These are phyloP conservation scores for Hapsidospora chrysogenum DNA, from an alignment of 495 filamentous ascomycete genomes.

Conservation along the genomic window DNA sequence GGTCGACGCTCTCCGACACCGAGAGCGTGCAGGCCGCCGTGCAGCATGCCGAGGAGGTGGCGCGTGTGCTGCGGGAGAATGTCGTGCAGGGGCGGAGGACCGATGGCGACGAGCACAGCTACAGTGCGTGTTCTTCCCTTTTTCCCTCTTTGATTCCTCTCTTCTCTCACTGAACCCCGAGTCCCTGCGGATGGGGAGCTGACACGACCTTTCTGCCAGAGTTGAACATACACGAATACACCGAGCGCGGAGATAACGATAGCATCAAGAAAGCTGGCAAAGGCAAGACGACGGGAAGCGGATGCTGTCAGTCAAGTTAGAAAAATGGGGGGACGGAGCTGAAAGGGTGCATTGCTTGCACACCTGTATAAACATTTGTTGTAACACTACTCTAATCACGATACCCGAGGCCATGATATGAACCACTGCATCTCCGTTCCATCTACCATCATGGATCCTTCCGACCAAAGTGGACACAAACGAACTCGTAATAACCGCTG, in stretches of 20 bases:
- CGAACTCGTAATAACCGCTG: too few species aligned
- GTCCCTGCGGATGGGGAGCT: too few species aligned
- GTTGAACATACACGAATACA: slow-evolving; percentile 75
- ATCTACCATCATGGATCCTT: too few species aligned
- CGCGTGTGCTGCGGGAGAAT: slow-evolving; percentile 64
- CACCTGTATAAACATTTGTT: slow-evolving; percentile 4
- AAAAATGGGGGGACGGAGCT: not conserved
- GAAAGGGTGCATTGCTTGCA: not conserved
- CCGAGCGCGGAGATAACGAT: slow-evolving; percentile 84
- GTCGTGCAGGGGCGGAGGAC: slow-evolving; percentile 63
- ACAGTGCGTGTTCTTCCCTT: slow-evolving; percentile 34
- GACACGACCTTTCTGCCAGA: slow-evolving; percentile 27
- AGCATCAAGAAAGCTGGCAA: slow-evolving; percentile 38
- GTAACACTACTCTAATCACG: slow-evolving; percentile 6
- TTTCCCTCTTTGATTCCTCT: too few species aligned
- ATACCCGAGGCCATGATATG: slow-evolving; percentile 17
- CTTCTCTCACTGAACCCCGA: too few species aligned
- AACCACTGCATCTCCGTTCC: slow-evolving; percentile 10
- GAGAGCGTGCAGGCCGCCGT: slow-evolving; percentile 34
- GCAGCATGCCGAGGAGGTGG: slow-evolving; percentile 67
- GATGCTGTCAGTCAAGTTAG: not conserved
- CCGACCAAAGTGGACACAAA: too few species aligned
- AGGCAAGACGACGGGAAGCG: not conserved
- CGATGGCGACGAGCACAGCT: slow-evolving; percentile 35
- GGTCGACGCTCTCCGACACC: slow-evolving; percentile 37